Percentiles rank a stretch among this genome's conserved stretches.
These are phyloP conservation scores for Coemansia sp. DNA, from an alignment of 192 early-diverging fungal species.

Conservation along the genomic window DNA sequence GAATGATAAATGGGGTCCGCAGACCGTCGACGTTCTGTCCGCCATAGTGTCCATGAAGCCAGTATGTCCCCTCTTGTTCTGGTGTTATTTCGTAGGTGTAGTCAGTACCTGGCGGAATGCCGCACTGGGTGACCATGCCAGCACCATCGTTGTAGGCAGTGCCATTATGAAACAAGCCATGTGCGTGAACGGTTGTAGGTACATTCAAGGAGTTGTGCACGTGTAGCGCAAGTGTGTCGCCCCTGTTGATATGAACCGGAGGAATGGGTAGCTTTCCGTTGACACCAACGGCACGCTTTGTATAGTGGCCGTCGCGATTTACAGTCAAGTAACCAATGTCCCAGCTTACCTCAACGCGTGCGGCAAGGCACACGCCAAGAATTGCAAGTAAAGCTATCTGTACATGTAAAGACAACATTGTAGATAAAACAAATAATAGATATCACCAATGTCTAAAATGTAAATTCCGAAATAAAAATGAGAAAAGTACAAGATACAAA, in stretches of 20 bases:
- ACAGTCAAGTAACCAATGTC: conserved; percentile 6
- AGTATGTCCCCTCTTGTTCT: conserved; percentile 73
- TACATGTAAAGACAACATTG: neutral
- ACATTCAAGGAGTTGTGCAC: conserved; percentile 54
- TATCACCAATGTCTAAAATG: neutral
- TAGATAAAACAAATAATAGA: neutral
- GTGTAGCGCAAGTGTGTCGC: conserved; percentile 28
- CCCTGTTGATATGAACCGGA: conserved; percentile 7
- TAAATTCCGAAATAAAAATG: neutral
- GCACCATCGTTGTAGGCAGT: conserved; percentile 67
- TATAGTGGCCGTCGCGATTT: conserved; percentile 9
- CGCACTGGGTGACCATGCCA: conserved; percentile 66
- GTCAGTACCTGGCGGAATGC: conserved; percentile 60
- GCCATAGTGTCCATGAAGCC: conserved; percentile 67
- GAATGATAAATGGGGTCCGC: conserved; percentile 66
- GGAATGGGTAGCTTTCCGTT: conserved; percentile 61
- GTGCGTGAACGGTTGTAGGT: conserved; percentile 62
- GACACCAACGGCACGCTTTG: conserved; percentile 57
- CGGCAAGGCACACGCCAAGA: conserved; percentile 23
- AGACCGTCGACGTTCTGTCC: conserved; percentile 78
- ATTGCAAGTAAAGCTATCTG: neutral
- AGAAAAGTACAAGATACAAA: neutral
- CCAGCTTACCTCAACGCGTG: conserved; percentile 11
- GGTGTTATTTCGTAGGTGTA: conserved; percentile 67
- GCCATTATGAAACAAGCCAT: conserved; percentile 75